Evolutionary conservation across 305 asterid genomes (phyloP).

Genomic region (Petunia hybrid): DNA sequence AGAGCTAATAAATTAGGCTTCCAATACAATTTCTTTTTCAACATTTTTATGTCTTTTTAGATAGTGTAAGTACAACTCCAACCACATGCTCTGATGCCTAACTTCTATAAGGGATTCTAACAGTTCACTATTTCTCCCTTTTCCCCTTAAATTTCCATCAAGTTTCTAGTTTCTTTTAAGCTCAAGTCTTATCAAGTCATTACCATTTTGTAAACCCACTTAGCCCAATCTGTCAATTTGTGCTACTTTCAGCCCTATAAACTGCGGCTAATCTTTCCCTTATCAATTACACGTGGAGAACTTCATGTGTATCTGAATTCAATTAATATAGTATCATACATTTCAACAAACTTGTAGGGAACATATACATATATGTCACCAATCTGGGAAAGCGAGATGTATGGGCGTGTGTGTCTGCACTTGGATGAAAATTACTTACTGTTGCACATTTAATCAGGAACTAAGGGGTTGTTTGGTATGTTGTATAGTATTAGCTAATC

Average conservation of each 20-base stretch:
- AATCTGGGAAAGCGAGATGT: background rate
- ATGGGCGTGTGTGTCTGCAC: conserved; percentile 4
- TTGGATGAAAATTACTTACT: conserved; percentile 22
- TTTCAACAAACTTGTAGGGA: conserved; percentile 22
- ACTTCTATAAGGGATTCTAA: background rate
- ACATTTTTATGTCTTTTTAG: background rate
- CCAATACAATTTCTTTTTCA: background rate
- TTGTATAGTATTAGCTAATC: too few relatives aligned
- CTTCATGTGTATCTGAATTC: background rate
- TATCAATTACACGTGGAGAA: background rate
- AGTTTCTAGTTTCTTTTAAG: background rate
- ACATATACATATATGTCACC: background rate
- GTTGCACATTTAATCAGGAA: background rate
- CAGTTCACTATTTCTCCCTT: background rate
- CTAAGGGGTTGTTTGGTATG: too few relatives aligned
- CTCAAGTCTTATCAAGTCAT: conserved; percentile 9
- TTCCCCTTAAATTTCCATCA: background rate
- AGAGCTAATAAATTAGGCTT: conserved; percentile 2
- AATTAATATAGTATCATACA: background rate
- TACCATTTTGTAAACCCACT: conserved; percentile 16
- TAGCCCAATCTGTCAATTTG: background rate
- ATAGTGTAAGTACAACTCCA: background rate
- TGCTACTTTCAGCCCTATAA: background rate
- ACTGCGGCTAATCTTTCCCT: background rate
- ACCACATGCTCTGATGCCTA: conserved; percentile 1